Evolutionary conservation across 208 protist genomes (phyloP), one percentile per base, ranked within the genome.

Genomic region (Leptomonas seymouri): DNA sequence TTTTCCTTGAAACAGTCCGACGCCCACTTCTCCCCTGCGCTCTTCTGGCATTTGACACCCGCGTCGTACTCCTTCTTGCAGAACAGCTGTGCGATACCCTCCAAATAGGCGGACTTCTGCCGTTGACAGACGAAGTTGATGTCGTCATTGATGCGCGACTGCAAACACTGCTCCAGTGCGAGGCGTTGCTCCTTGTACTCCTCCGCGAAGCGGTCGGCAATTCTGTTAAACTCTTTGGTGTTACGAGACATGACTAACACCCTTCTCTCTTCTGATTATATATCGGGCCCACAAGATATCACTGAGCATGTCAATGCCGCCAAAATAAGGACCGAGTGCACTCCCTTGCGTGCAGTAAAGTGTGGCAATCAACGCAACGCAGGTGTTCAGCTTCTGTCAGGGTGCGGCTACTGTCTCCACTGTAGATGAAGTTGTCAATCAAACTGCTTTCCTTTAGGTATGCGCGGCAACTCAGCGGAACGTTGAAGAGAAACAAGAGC

Each of bases 81-180:
- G 58, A 95, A 95, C 21, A 85, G 57, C 42, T 84, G 60, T 1
- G 90, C 86, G 31, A 95, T 84, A 21, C 87, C 90, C 45, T 90
- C 74, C 21, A 95, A 72, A 66, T 95, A 95, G 7, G 73, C 83
- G 2, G 80, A 82, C 64, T 91, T 93, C 57, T 93, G 85, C 39
- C 72, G 71, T 70, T 95, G 85, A 27, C 90, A 95, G 21, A 92
- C 87, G 78, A 91, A 93, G 67, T 95, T 95, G 63, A 95, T 91
- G 55, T 95, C 90, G 50, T 91, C 85, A 69, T 95, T 95, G 53
- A 95, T 82, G 57, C 84, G 82, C 2, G 80, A 85, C 68, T 92
- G 76, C 46, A 95, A 51, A 39, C 90, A 95, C 51, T 72, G 55
- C 70, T 95, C 87, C 36, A 95, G 77, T 2, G 80, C 85, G 4